These are phyloP conservation scores for Backusella macrospora DNA, from an alignment of 192 early-diverging fungal genomes.

Conservation along the genomic window DNA sequence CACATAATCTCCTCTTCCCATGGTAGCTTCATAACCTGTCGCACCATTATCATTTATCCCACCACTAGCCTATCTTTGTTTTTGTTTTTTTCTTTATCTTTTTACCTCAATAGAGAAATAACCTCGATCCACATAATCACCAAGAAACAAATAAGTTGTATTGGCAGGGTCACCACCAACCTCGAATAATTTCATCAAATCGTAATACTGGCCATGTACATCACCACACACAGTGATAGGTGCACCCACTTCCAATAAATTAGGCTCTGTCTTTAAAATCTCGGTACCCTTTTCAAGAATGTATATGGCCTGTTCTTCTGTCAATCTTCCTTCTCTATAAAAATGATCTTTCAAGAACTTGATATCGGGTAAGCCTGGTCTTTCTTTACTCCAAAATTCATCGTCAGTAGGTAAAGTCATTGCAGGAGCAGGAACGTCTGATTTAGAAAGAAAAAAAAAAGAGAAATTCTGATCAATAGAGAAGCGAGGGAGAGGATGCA, in stretches of 20 bases:
- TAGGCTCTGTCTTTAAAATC: constrained; percentile 80
- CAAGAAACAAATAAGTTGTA: constrained; percentile 92
- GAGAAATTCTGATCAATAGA: neutral
- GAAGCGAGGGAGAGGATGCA: neutral
- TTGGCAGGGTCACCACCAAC: constrained; percentile 92
- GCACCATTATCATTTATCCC: too few species aligned
- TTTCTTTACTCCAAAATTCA: constrained; percentile 57
- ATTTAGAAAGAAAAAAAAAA: constrained; percentile 3
- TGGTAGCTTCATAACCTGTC: too few species aligned
- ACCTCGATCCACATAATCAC: constrained; percentile 96
- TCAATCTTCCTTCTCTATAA: constrained; percentile 88
- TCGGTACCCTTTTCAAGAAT: constrained; percentile 86
- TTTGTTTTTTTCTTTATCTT: too few species aligned
- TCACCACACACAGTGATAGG: constrained; percentile 97
- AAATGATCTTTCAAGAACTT: constrained; percentile 91
- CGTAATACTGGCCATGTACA: constrained; percentile 97
- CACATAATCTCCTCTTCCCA: neutral
- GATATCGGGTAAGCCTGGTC: constrained; percentile 72
- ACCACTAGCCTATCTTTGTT: too few species aligned
- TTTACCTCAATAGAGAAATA: constrained; percentile 95
- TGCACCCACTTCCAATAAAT: constrained; percentile 84
- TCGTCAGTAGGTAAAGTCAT: constrained; percentile 51
- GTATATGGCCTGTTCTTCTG: constrained; percentile 87
- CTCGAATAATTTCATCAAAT: constrained; percentile 98
- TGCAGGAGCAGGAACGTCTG: constrained; percentile 61